These are phyloP conservation scores for Paracoccidioides lutzii DNA, from an alignment of 2,329 filamentous ascomycete species.

Conservation along the genomic window DNA sequence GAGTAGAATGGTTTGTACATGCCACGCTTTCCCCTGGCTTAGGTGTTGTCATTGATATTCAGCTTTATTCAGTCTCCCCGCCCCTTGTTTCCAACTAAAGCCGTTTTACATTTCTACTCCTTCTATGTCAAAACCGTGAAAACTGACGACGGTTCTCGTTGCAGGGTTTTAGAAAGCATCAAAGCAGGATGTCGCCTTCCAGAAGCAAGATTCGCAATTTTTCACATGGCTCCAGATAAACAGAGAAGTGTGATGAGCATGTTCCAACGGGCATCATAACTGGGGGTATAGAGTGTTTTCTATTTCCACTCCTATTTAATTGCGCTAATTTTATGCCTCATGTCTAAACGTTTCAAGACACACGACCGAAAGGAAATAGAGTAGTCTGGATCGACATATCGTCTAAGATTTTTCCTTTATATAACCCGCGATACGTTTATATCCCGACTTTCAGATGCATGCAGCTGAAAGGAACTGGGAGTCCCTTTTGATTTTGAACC, in stretches of 20 bases:
- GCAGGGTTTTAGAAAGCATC: conserved; percentile 70
- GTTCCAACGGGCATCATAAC: conserved; percentile 19
- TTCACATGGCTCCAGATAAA: conserved; percentile 48
- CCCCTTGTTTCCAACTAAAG: too few relatives aligned
- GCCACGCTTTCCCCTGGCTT: not conserved
- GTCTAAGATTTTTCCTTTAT: too few relatives aligned
- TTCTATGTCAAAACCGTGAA: conserved; percentile 9
- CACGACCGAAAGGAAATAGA: too few relatives aligned
- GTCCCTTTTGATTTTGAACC: too few relatives aligned
- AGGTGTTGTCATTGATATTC: not conserved
- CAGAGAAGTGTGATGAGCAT: conserved; percentile 53
- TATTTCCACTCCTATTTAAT: too few relatives aligned
- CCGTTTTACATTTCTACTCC: not conserved
- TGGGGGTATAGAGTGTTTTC: too few relatives aligned
- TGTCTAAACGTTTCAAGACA: too few relatives aligned
- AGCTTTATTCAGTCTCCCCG: not conserved
- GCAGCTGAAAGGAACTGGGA: too few relatives aligned
- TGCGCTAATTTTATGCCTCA: too few relatives aligned
- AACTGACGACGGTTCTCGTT: not conserved
- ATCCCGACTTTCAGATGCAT: too few relatives aligned
- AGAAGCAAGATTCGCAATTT: conserved; percentile 56
- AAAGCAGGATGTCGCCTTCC: conserved; percentile 60
- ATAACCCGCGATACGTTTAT: too few relatives aligned
- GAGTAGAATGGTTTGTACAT: conserved; percentile 57
- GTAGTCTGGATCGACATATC: too few relatives aligned